phyloP scores from a whole-genome alignment of 805 yeast genomes.

The Saccharomycopsis sp. region DNA sequence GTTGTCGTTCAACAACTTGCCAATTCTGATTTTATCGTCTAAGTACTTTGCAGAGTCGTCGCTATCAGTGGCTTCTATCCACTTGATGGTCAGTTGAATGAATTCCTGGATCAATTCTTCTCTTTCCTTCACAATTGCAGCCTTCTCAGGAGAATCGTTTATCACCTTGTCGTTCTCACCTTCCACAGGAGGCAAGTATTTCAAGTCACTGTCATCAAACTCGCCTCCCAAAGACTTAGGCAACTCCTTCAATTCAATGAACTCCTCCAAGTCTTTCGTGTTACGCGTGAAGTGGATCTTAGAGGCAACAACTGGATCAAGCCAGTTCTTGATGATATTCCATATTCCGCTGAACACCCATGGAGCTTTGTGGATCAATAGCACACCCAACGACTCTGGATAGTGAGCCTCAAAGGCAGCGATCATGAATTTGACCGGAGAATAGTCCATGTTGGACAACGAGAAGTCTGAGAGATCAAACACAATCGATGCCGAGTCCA shows the following conservation, averaged over 20 bases:
- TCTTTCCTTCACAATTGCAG: conserved; percentile 44
- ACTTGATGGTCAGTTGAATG: conserved; percentile 58
- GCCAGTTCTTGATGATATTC: conserved; percentile 88
- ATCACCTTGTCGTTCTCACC: conserved; percentile 45
- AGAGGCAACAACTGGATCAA: conserved; percentile 93
- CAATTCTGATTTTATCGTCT: conserved; percentile 47
- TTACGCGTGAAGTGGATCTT: conserved; percentile 80
- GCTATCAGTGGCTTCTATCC: conserved; percentile 64
- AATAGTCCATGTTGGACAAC: conserved; percentile 87
- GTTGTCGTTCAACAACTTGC: conserved; percentile 49
- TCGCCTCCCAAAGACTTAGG: conserved; percentile 75
- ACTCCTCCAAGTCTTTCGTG: conserved; percentile 57
- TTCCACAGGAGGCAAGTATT: conserved; percentile 55
- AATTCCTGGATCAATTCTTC: conserved; percentile 45
- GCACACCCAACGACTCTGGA: conserved; percentile 84
- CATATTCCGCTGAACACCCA: conserved; percentile 95
- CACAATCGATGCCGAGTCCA: conserved; percentile 73
- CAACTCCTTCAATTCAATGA: conserved; percentile 51
- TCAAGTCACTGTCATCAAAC: conserved; percentile 42
- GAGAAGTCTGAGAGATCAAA: conserved; percentile 86
- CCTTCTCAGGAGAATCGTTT: conserved; percentile 40
- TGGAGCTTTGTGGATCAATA: conserved; percentile 90
- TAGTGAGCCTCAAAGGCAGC: conserved; percentile 92
- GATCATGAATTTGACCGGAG: conserved; percentile 83
- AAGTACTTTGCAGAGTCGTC: conserved; percentile 43